Conservation (phyloP, 2,329 filamentous ascomycete genomes). For the Fusarium keratoplasticum region DNA sequence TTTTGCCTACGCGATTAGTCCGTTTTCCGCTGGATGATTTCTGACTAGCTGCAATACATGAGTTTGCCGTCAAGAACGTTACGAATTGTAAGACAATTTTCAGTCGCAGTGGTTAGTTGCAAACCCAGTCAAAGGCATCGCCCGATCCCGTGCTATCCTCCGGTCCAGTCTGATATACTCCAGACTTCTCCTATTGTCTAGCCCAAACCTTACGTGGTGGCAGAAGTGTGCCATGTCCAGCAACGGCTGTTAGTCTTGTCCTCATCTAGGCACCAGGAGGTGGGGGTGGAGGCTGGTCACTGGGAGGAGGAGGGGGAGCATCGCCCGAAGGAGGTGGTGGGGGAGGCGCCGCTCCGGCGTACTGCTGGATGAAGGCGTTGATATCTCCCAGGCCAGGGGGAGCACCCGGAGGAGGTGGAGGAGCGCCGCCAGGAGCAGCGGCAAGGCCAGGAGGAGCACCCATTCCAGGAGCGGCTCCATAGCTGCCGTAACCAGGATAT, state of each 20-base stretch:
- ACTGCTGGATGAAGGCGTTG: constrained; percentile 76
- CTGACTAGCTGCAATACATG: constrained; percentile 22
- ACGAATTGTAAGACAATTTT: constrained; percentile 18
- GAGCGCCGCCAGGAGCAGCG: constrained; percentile 58
- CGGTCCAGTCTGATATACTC: constrained; percentile 1
- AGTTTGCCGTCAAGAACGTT: constrained; percentile 10
- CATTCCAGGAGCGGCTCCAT: constrained; percentile 60
- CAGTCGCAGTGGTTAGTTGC: constrained; percentile 33
- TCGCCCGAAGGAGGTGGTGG: constrained; percentile 69
- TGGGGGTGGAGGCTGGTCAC: constrained; percentile 71
- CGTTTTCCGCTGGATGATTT: constrained; percentile 22
- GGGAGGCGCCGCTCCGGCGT: constrained; percentile 64
- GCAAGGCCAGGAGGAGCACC: constrained; percentile 56
- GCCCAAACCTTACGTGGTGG: constrained; percentile 12
- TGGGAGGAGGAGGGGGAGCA: constrained; percentile 72
- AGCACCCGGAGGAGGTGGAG: constrained; percentile 56
- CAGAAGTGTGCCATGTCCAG: constrained; percentile 7
- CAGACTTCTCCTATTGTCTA: constrained; percentile 5
- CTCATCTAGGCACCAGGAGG: constrained; percentile 61
- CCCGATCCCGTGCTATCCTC: constrained; percentile 2
- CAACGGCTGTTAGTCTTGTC: constrained; percentile 17
- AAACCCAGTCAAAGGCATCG: constrained; percentile 30
- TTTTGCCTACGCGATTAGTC: constrained; percentile 45
- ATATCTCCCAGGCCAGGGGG: constrained; percentile 69
- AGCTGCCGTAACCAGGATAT: constrained; percentile 61